phyloP scores from a whole-genome alignment of 768 basidiomycete genomes.

The Suillus decipiens region DNA sequence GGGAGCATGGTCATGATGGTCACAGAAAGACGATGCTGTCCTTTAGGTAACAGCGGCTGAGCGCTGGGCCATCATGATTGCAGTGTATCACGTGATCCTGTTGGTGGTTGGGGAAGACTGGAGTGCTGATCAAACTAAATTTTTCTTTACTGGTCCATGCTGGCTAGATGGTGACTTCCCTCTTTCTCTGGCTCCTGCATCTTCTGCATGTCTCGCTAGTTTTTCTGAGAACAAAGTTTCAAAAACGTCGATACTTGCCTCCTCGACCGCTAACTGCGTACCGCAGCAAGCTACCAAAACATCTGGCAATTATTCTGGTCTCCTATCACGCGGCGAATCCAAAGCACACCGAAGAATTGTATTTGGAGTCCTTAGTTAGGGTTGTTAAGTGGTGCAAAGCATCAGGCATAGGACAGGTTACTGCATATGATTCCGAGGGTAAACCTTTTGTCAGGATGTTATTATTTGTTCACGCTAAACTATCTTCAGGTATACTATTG shows the following conservation, averaged over 20 bases:
- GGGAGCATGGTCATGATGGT: slow-evolving; percentile 36
- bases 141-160: slow-evolving; percentile 12
- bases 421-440: slow-evolving; percentile 76
- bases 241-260: slow-evolving; percentile 33
- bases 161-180: slow-evolving; percentile 40
- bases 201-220: slow-evolving; percentile 50
- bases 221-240: slow-evolving; percentile 42
- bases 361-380: slow-evolving; percentile 56
- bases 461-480: slow-evolving; percentile 11
- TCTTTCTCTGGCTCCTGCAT: slow-evolving; percentile 59
- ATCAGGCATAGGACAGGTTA: slow-evolving; percentile 63
- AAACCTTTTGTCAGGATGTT: slow-evolving; percentile 22
- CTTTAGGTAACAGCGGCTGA: neutral
- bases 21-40: neutral
- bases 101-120: neutral
- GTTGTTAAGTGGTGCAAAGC: slow-evolving; percentile 62
- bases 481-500: slow-evolving; percentile 41
- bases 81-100: slow-evolving; percentile 31
- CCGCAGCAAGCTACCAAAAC: slow-evolving; percentile 61
- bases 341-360: slow-evolving; percentile 39
- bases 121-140: neutral
- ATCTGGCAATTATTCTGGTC: slow-evolving; percentile 67
- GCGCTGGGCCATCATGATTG: slow-evolving; percentile 3
- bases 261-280: slow-evolving; percentile 52
- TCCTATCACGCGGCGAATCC: slow-evolving; percentile 39